Percentiles rank a stretch among this genome's conserved stretches.
Evolutionary conservation across 2,329 filamentous ascomycete genomes (phyloP).

Genomic region (Arthroderma sp.): DNA sequence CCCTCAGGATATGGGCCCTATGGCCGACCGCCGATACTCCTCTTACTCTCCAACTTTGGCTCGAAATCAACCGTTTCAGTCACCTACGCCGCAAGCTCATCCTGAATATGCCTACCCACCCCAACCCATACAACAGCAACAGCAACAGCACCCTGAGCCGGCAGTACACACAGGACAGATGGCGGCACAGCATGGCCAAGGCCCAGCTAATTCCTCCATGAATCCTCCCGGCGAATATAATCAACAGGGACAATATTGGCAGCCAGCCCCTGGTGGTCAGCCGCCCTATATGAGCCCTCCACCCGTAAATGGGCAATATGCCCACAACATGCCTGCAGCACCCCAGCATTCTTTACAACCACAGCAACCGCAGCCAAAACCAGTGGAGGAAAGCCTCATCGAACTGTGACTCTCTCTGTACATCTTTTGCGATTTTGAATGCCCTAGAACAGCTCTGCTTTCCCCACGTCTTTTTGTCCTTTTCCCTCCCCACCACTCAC

Average conservation of each 20-base stretch:
- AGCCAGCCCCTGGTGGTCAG: background rate
- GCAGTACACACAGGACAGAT: no score
- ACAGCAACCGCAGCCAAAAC: slow-evolving; percentile 39
- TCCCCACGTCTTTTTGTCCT: no score
- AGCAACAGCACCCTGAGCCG: no score
- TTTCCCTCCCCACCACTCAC: no score
- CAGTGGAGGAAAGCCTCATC: slow-evolving; percentile 65
- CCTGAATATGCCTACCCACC: no score
- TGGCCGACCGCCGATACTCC: no score
- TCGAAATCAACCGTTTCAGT: background rate
- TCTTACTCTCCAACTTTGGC: background rate
- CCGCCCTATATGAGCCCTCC: slow-evolving; percentile 9
- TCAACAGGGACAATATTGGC: background rate
- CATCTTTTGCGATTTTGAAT: no score
- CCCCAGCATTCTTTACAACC: slow-evolving; percentile 33
- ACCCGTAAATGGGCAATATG: background rate
- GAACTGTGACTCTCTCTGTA: slow-evolving; percentile 43
- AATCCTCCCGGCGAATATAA: background rate
- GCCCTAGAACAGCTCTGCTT: no score
- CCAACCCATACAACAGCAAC: no score
- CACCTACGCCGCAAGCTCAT: no score
- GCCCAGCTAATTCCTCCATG: background rate
- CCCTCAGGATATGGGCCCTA: no score
- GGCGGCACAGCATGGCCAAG: no score
- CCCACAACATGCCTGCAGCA: slow-evolving; percentile 1